Evolutionary conservation across 495 filamentous ascomycete species (phyloP), one percentile per base, ranked within the genome.

Genomic region (Penicillium paradoxum): DNA sequence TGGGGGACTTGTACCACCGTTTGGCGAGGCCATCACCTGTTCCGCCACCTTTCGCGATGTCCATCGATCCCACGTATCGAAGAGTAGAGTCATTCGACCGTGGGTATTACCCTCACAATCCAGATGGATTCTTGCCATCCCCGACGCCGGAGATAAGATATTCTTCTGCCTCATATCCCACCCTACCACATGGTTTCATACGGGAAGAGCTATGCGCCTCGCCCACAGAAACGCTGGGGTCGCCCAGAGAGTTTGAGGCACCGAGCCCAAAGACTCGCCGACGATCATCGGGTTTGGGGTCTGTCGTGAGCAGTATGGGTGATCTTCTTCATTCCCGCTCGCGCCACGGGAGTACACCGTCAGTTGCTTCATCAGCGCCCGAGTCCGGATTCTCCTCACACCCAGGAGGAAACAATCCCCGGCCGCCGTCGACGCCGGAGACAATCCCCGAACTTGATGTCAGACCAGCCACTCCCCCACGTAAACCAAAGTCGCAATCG

Each of bases 1-100:
- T 76, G 19, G 56, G 61, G 14, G 62, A 68, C 30, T 36, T 75
- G n/a, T 69, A 70, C 45, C 66, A 72, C 40, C 62, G 71, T 2
- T 58, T 73, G 25, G 40, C 68, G 7, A 53, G 64, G 40, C 30
- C 46, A 24, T 47, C 37, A 14, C 29, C 55, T 3, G 33, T 62
- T 11, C 57, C 48, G 8, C 27, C 40, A 10, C 44, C 57, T 1
- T 33, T 63, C 5, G 22, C 36, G 10, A 10, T 49, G 19, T 10
- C 43, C 6, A n/a, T 59, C 6, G 60, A 59, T 6, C 63, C 54
- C 0, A 9, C 8, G 2, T 53, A 53, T 38, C 40, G 6, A 1
- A 15, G 18, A 6, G 8, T 17, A 10, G 1, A 32, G 6, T 9
- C 18, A 3, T 24, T 22, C 7, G 38, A 19, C 14, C 24, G 11